Base-by-base conservation (phyloP, 148 eudicot genomes). In the Linanthus parryae region DNA sequence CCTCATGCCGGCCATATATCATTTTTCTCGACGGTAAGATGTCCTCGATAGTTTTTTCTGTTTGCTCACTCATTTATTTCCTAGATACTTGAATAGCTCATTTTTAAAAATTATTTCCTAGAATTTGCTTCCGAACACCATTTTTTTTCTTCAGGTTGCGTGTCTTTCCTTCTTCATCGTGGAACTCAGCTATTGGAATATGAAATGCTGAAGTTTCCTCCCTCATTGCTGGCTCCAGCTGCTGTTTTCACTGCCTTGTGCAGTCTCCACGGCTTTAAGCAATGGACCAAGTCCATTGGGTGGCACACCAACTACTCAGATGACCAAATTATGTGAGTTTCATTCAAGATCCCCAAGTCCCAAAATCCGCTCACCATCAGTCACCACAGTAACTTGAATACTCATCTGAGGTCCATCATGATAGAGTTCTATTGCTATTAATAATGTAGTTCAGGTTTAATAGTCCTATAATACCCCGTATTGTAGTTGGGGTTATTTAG, bases 351-450 rank as follows among this genome's bases (percentile, higher is more conserved):
- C 98, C 16, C 98, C 95, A 24, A 91, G 92, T 52, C 98, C 98
- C 65, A 91, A 68, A 57, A 91, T 91, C 49, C 98, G 59, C 58
- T 91, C 95, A 48, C 95, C 98, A 71, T 91, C 98, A 22, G 98
- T 91, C 48, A 91, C 98, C 18, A 91, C 98, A 60, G 86, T 91
- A 12, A 91, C 98, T 69, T 91, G 95, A 66, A 91, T 76, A 31
- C 58, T 70, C 75, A 70, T 91, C 66, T 86, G 94, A 16, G 95
- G 98, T 94, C 98, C 86, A 55, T 91, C n/a, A n/a, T n/a, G n/a
- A n/a, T n/a, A n/a, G n/a, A n/a, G n/a, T n/a, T n/a, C n/a, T n/a
- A n/a, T n/a, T n/a, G n/a, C n/a, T n/a, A n/a, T n/a, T n/a, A n/a
- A n/a, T n/a, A n/a, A n/a, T n/a, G n/a, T n/a, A n/a, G n/a, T n/a